phyloP scores from a whole-genome alignment of 768 basidiomycete genomes.

The Mycena rosella region DNA sequence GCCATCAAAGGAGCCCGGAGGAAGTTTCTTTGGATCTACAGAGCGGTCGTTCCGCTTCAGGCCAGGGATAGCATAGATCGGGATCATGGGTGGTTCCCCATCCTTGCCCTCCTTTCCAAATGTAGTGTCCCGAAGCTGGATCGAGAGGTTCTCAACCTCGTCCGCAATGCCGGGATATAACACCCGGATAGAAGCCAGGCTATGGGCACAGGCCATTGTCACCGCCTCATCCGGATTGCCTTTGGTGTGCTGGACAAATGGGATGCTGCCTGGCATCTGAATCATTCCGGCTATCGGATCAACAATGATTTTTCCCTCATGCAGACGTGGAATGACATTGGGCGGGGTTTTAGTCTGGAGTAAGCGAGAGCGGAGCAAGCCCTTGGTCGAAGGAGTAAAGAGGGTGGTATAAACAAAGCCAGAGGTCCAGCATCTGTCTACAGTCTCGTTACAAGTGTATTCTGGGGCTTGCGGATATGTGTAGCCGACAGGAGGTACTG shows the following conservation, averaged over 20 bases:
- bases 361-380: neutral
- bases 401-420: conserved; percentile 11
- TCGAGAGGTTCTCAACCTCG: too few relatives aligned
- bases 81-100: neutral
- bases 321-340: neutral
- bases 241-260: conserved; percentile 19
- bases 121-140: too few relatives aligned
- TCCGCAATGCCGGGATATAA: too few relatives aligned
- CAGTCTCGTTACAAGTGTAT: neutral
- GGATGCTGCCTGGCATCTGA: conserved; percentile 15
- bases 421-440: neutral
- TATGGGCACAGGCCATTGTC: conserved; percentile 24
- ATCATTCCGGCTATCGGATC: conserved; percentile 34
- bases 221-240: conserved; percentile 11
- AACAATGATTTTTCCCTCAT: neutral
- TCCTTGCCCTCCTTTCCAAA: neutral
- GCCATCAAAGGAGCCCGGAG: conserved; percentile 9
- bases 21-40: neutral
- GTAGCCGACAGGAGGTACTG: neutral
- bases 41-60: conserved; percentile 11
- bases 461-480: neutral
- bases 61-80: neutral
- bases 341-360: neutral
- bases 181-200: neutral
- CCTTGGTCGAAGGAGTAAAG: neutral